Conservation (phyloP, 345 rosid genomes). For the Eucalyptus caleyi region DNA sequence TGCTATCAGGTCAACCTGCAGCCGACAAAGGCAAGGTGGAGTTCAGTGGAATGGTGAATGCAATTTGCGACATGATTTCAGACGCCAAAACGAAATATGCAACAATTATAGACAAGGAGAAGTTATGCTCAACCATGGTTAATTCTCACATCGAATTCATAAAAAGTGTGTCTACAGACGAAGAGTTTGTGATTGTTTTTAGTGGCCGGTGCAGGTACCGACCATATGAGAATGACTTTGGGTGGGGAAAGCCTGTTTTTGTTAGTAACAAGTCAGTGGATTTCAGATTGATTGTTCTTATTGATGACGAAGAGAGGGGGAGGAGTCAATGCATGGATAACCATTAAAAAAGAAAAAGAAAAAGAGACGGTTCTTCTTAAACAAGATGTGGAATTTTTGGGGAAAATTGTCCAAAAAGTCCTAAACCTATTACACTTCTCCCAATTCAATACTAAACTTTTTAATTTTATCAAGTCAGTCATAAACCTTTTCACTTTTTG, state of each 20-base stretch:
- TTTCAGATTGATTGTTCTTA: conserved; percentile 9
- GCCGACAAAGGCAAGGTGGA: neutral
- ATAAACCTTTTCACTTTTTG: no score
- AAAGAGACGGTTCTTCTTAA: neutral
- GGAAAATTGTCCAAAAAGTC: no score
- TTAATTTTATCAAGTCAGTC: no score
- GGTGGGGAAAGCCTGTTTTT: conserved; percentile 43
- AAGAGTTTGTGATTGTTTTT: neutral
- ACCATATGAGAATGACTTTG: conserved; percentile 31
- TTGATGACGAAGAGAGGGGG: conserved; percentile 16
- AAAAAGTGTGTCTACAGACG: neutral
- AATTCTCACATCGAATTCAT: neutral
- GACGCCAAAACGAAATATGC: neutral
- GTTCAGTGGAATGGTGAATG: neutral
- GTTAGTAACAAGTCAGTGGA: conserved; percentile 12
- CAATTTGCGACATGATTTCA: neutral
- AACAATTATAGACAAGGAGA: no score
- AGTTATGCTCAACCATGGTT: neutral
- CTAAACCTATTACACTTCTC: no score
- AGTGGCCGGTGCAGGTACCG: conserved; percentile 20
- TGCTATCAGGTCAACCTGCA: neutral
- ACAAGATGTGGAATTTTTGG: neutral
- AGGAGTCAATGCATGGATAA: conserved; percentile 38
- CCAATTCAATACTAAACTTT: no score
- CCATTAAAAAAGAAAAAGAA: conserved; percentile 5